Conservation (phyloP, 768 basidiomycete species). For the Pisolithus orientalis region DNA sequence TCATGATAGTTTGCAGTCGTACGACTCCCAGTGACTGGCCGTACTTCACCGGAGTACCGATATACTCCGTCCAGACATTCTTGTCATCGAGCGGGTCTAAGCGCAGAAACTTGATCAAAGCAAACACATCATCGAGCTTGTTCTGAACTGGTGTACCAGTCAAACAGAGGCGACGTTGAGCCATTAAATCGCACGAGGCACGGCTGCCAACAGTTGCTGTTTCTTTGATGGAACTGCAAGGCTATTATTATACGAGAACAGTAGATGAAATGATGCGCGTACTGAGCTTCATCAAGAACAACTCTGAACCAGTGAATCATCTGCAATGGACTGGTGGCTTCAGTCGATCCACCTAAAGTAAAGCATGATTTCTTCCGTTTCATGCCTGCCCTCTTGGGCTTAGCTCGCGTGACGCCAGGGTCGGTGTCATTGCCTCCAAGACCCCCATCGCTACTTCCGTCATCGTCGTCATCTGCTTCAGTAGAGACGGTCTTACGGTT, state of each 20-base stretch:
- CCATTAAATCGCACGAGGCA: conserved; percentile 91
- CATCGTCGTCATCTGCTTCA: conserved; percentile 65
- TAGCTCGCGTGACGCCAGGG: conserved; percentile 52
- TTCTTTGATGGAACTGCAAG: conserved; percentile 88
- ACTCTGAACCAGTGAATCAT: conserved; percentile 95
- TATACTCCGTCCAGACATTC: conserved; percentile 85
- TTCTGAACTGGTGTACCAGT: conserved; percentile 99
- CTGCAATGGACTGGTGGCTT: conserved; percentile 77
- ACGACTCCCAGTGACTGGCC: conserved; percentile 86
- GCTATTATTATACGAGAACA: conserved; percentile 1
- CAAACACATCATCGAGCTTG: conserved; percentile 96
- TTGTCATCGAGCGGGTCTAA: conserved; percentile 92
- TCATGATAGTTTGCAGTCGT: conserved; percentile 95
- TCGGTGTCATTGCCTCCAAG: conserved; percentile 60
- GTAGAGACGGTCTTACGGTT: conserved; percentile 51
- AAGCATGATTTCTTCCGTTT: conserved; percentile 56
- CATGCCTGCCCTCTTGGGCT: conserved; percentile 60
- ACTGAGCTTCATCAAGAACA: conserved; percentile 94
- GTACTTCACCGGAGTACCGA: conserved; percentile 89
- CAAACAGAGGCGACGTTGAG: conserved; percentile 87
- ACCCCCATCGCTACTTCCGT: conserved; percentile 57
- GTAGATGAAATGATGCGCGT: conserved; percentile 31
- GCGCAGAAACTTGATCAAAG: conserved; percentile 92
- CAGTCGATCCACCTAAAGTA: conserved; percentile 37
- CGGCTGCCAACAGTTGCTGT: conserved; percentile 89